These are phyloP conservation scores for Colletotrichum cereale DNA, from an alignment of 2,329 filamentous ascomycete genomes.

Conservation along the genomic window DNA sequence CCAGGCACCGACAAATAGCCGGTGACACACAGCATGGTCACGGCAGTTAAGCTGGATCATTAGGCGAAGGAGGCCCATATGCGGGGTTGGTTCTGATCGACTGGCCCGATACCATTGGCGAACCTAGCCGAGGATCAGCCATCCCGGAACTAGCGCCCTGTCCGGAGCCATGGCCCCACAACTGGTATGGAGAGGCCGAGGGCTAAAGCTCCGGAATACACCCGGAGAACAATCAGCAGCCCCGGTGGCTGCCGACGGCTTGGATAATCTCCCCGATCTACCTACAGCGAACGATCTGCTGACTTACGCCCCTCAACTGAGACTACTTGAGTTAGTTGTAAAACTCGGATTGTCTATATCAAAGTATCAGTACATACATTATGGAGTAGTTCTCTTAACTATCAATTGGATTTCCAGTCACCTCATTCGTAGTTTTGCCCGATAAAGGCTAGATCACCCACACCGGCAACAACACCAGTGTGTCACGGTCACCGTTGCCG, in stretches of 20 bases:
- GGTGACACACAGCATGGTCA: background rate
- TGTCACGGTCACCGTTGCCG: too few species aligned
- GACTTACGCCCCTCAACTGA: too few species aligned
- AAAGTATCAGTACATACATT: too few species aligned
- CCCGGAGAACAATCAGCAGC: background rate
- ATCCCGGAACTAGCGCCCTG: background rate
- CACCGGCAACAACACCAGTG: too few species aligned
- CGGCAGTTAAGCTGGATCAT: background rate
- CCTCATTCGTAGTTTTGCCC: too few species aligned
- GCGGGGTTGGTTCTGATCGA: background rate
- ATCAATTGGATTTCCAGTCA: too few species aligned
- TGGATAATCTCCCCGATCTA: background rate
- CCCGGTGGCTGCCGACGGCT: background rate
- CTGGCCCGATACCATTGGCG: background rate
- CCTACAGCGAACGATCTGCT: too few species aligned
- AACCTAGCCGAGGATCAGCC: background rate
- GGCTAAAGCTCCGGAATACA: background rate
- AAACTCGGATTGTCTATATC: too few species aligned
- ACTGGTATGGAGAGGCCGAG: too few species aligned
- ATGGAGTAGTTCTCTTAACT: too few species aligned
- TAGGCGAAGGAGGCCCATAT: background rate
- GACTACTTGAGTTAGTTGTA: too few species aligned
- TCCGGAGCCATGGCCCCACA: background rate
- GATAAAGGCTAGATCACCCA: too few species aligned
- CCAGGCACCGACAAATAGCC: background rate